Percentiles rank a stretch among this genome's conserved stretches.
Evolutionary conservation across 1,284 basidiomycete species (phyloP).

Genomic region (Leccinum solheimii): DNA sequence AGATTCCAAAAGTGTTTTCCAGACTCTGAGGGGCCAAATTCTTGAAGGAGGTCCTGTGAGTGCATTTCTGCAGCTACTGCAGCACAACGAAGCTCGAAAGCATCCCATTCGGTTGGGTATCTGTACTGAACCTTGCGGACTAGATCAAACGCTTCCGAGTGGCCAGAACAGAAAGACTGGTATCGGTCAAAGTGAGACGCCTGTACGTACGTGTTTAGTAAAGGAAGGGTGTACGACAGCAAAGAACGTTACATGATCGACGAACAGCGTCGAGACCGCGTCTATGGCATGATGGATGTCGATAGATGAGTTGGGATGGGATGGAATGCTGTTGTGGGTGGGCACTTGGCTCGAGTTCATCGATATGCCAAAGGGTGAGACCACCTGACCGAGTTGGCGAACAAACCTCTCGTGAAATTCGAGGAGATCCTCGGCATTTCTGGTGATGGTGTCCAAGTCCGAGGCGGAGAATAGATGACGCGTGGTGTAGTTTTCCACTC

Average conservation of each 20-base stretch:
- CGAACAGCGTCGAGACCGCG: constrained; percentile 61
- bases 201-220: constrained; percentile 41
- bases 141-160: constrained; percentile 75
- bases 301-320: constrained; percentile 1
- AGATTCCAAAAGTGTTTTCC: constrained; percentile 14
- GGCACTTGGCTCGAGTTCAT: constrained; percentile 32
- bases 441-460: constrained; percentile 59
- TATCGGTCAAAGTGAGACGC: constrained; percentile 75
- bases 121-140: constrained; percentile 64
- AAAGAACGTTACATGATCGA: constrained; percentile 55
- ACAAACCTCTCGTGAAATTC: constrained; percentile 74
- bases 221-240: background rate
- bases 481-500: constrained; percentile 38
- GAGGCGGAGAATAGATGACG: constrained; percentile 53
- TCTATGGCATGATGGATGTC: constrained; percentile 47
- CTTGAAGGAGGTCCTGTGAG: constrained; percentile 13
- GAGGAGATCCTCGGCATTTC: constrained; percentile 77
- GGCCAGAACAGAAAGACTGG: constrained; percentile 81
- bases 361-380: constrained; percentile 52
- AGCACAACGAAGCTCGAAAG: constrained; percentile 77
- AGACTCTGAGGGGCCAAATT: constrained; percentile 16
- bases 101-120: constrained; percentile 72
- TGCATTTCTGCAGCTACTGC: constrained; percentile 46
- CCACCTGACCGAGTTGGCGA: constrained; percentile 54
- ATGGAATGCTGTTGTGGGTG: constrained; percentile 13